phyloP scores from a whole-genome alignment of 2,329 filamentous ascomycete species.

The Didymella segeticola region DNA sequence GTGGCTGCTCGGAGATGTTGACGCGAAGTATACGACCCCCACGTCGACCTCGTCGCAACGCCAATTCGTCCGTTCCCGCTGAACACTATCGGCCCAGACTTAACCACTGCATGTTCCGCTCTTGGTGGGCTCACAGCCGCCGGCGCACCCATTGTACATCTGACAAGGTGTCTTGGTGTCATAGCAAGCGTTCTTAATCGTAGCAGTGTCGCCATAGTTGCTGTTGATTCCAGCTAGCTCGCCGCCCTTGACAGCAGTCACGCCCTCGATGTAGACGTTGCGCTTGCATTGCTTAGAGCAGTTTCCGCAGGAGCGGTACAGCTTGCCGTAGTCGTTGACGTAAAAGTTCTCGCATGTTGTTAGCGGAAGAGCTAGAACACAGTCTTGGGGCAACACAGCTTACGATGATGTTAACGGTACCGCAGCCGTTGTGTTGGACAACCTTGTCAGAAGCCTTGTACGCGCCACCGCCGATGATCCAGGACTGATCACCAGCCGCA shows the following conservation, averaged over 20 bases:
- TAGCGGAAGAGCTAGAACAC: not conserved
- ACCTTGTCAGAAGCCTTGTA: conserved; percentile 44
- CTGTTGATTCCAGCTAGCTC: conserved; percentile 55
- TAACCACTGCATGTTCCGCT: conserved; percentile 21
- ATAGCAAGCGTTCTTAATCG: conserved; percentile 31
- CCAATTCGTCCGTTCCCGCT: too few relatives aligned
- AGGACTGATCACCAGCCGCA: conserved; percentile 31
- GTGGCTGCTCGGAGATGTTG: too few relatives aligned
- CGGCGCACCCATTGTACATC: conserved; percentile 26
- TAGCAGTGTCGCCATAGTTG: conserved; percentile 57
- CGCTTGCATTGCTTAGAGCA: conserved; percentile 53
- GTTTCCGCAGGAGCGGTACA: conserved; percentile 54
- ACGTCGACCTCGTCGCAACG: too few relatives aligned
- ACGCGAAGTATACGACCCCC: too few relatives aligned
- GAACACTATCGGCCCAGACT: too few relatives aligned
- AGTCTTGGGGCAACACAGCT: not conserved
- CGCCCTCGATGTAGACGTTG: conserved; percentile 51
- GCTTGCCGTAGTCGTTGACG: conserved; percentile 36
- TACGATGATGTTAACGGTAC: conserved; percentile 40
- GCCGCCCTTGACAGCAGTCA: conserved; percentile 48
- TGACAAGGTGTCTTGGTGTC: conserved; percentile 20
- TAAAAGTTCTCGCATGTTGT: conserved; percentile 23
- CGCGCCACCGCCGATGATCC: conserved; percentile 49
- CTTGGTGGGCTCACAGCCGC: conserved; percentile 28
- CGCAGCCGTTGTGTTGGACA: conserved; percentile 48